Conservation (phyloP, 2,329 filamentous ascomycete genomes). For the Pestalotiopsis sp. region DNA sequence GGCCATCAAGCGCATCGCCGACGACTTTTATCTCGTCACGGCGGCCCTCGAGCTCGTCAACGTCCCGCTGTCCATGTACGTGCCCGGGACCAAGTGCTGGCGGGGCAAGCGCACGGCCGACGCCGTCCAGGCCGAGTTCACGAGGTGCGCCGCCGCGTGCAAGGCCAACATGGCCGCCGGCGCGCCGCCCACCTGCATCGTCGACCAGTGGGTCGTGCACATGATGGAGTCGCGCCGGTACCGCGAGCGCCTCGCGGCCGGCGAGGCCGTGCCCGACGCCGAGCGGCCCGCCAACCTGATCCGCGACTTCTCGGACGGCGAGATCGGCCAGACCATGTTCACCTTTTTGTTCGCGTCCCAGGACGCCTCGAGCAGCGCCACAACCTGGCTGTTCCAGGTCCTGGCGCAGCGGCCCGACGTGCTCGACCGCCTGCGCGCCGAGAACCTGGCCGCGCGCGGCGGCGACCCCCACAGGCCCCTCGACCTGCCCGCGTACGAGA, state of each 20-base stretch:
- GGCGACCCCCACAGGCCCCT: conserved; percentile 45
- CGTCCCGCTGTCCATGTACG: conserved; percentile 68
- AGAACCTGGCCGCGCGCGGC: conserved; percentile 47
- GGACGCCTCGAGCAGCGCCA: conserved; percentile 55
- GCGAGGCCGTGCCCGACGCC: conserved; percentile 35
- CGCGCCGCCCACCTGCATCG: conserved; percentile 70
- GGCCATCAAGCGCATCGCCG: conserved; percentile 73
- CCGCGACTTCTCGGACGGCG: conserved; percentile 51
- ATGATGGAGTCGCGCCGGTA: conserved; percentile 76
- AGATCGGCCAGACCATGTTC: conserved; percentile 54
- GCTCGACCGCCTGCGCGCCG: conserved; percentile 45
- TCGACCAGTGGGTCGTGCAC: conserved; percentile 75
- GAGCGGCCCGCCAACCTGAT: conserved; percentile 51
- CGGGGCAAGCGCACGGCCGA: conserved; percentile 76
- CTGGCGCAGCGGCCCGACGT: conserved; percentile 54
- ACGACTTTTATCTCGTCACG: conserved; percentile 80
- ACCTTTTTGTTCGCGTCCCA: conserved; percentile 58
- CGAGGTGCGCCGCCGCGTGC: conserved; percentile 71
- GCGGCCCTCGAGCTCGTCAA: conserved; percentile 81
- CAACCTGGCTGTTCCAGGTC: conserved; percentile 56
- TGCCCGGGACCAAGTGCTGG: conserved; percentile 78
- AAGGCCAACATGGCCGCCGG: conserved; percentile 73
- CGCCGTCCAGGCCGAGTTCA: conserved; percentile 71
- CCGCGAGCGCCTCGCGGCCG: conserved; percentile 64
- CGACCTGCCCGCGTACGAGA: conserved; percentile 49